Percentiles rank a stretch among this genome's conserved stretches.
Evolutionary conservation across 768 basidiomycete species (phyloP).

Genomic region (Leccinum barrowsii): DNA sequence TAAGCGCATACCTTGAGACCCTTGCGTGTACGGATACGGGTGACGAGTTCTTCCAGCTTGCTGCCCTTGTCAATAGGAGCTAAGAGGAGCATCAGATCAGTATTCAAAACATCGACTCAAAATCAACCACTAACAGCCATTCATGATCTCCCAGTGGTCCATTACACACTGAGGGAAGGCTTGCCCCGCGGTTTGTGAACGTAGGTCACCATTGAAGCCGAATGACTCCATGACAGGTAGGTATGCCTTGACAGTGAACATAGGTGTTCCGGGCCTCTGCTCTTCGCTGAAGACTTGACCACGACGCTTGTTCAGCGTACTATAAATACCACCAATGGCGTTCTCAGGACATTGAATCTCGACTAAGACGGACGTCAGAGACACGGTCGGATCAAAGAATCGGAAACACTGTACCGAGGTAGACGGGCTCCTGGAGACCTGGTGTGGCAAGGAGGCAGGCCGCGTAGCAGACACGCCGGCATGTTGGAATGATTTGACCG

Average conservation of each 20-base stretch:
- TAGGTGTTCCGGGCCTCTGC: slow-evolving; percentile 94
- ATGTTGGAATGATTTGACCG: slow-evolving; percentile 97
- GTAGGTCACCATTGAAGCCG: slow-evolving; percentile 96
- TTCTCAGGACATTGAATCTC: slow-evolving; percentile 98
- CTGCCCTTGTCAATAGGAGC: slow-evolving; percentile 86
- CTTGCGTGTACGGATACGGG: slow-evolving; percentile 82
- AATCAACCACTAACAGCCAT: slow-evolving; percentile 56
- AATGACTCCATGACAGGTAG: slow-evolving; percentile 89
- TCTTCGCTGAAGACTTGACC: slow-evolving; percentile 98
- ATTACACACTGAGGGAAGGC: slow-evolving; percentile 97
- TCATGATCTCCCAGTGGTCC: slow-evolving; percentile 89
- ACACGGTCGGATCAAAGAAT: background rate
- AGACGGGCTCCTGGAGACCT: slow-evolving; percentile 93
- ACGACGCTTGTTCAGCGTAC: slow-evolving; percentile 90
- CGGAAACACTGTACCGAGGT: slow-evolving; percentile 58
- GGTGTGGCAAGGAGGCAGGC: slow-evolving; percentile 91
- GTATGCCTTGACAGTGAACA: slow-evolving; percentile 99
- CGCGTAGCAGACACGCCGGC: slow-evolving; percentile 94
- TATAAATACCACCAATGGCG: slow-evolving; percentile 97
- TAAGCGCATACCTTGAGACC: slow-evolving; percentile 74
- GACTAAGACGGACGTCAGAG: slow-evolving; percentile 44
- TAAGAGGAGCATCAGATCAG: slow-evolving; percentile 7
- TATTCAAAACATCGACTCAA: background rate
- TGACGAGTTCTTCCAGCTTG: slow-evolving; percentile 86
- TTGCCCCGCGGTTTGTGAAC: slow-evolving; percentile 89